Conservation (phyloP, 2,329 filamentous ascomycete species). For the Fonsecaea monophora region DNA sequence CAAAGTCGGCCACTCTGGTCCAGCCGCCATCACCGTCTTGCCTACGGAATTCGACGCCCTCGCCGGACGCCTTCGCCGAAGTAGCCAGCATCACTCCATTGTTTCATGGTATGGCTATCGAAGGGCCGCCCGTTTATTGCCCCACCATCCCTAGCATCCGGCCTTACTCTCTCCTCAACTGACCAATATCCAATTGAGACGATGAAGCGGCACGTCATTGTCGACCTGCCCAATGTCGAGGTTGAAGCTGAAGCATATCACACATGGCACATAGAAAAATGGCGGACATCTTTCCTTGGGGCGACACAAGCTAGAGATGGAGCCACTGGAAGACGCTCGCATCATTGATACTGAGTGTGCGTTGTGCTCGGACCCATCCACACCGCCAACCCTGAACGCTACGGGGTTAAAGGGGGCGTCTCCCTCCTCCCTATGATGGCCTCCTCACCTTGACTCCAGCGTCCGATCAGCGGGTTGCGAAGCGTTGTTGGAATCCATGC, state of each 20-base stretch:
- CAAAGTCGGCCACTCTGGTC: slow-evolving; percentile 60
- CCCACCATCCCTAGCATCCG: slow-evolving; percentile 79
- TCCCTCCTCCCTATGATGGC: too few species aligned
- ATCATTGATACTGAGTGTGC: too few species aligned
- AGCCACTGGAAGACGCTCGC: too few species aligned
- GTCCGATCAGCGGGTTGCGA: too few species aligned
- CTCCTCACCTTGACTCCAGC: too few species aligned
- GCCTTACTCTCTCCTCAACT: background rate
- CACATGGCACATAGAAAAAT: slow-evolving; percentile 89
- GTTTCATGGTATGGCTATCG: slow-evolving; percentile 81
- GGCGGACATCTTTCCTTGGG: slow-evolving; percentile 61
- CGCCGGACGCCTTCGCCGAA: too few species aligned
- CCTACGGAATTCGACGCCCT: slow-evolving; percentile 78
- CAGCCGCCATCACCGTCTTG: slow-evolving; percentile 63
- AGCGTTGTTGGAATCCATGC: too few species aligned
- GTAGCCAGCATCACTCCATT: slow-evolving; percentile 90
- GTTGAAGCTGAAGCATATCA: slow-evolving; percentile 75
- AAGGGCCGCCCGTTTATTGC: slow-evolving; percentile 80
- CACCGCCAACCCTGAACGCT: too few species aligned
- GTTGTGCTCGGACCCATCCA: too few species aligned
- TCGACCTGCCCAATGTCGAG: slow-evolving; percentile 78
- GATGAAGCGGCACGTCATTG: slow-evolving; percentile 81
- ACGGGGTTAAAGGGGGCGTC: too few species aligned
- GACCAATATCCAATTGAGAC: slow-evolving; percentile 68
- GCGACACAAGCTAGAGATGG: too few species aligned